Evolutionary conservation across 1,284 basidiomycete species (phyloP), one percentile per base, ranked within the genome.

Genomic region (Pseudozyma pruni): DNA sequence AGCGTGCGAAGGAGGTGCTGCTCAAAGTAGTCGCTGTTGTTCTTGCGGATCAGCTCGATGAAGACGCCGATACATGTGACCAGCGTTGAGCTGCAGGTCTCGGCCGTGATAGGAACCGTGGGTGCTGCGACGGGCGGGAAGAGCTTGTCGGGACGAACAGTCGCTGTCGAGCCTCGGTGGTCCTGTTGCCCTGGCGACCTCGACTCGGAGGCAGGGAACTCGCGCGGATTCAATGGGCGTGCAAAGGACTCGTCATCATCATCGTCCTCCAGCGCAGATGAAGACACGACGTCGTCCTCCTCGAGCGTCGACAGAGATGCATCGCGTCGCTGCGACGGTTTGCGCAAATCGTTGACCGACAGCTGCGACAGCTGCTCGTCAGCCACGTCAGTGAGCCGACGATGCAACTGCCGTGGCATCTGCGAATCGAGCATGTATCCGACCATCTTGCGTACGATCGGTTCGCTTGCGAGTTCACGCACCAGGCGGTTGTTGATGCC

Each of bases 21-120:
- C 84, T 99, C 96, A 80, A 96, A 95, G 83, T 94, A 97, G 83
- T 99, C 95, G 49, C 94, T 95, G 83, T 98, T 98, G 84, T 98
- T 98, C 83, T 98, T 94, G 53, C 96, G 88, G 74, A 99, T 98
- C 34, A 99, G 87, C 83, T 99, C 96, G 76, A 97, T 91, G 68
- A 98, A 87, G 76, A 98, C 89, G 47, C 91, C 90, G 72, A 95
- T 91, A 23, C 93, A 90, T 63, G 93, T 90, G 29, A 91, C 87
- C 41, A 98, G 88, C 0, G 93, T 93, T 6, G 94, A 98, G 0
- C 90, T 89, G n/a, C 89, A 88, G 1, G 90, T 90, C 55, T 91
- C 90, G 16, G 88, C 84, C 25, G 75, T 71, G 33, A 78, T 59
- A 10, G 58, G 53, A 1, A 75, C 66, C 1, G 63, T 58, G 9